Conservation (phyloP, 306 rosid species). For the Vigna mungo region DNA sequence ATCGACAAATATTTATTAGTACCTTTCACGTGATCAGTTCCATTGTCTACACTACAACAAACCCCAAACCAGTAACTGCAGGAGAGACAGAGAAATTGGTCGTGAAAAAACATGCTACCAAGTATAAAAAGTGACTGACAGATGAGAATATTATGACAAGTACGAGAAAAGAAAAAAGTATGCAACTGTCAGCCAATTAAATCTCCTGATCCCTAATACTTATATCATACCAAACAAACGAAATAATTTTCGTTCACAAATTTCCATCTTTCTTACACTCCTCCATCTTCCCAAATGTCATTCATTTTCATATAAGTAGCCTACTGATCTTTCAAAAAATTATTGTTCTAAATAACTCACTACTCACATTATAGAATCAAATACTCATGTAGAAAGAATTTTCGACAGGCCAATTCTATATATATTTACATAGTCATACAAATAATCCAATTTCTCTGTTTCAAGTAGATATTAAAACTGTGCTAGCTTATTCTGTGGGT, state of each 20-base stretch:
- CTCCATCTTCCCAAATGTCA: neutral
- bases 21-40: conserved; percentile 34
- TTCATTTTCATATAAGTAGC: neutral
- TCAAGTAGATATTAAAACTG: neutral
- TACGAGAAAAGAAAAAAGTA: conserved; percentile 3
- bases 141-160: neutral
- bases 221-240: conserved; percentile 9
- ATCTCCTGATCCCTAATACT: neutral
- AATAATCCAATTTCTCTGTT: neutral
- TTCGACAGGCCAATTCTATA: neutral
- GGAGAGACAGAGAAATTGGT: neutral
- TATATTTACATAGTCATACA: neutral
- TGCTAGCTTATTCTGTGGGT: neutral
- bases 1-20: conserved; percentile 32
- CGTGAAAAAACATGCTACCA: conserved; percentile 14
- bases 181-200: conserved; percentile 16
- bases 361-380: conserved; percentile 8
- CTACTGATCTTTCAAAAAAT: neutral
- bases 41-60: conserved; percentile 37
- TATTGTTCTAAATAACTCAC: conserved; percentile 12
- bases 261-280: conserved; percentile 11
- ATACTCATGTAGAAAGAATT: neutral
- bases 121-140: neutral
- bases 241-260: conserved; percentile 20
- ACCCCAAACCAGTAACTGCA: conserved; percentile 41